Conservation (phyloP, 1,284 basidiomycete species). For the Hemileia vastatrix region DNA sequence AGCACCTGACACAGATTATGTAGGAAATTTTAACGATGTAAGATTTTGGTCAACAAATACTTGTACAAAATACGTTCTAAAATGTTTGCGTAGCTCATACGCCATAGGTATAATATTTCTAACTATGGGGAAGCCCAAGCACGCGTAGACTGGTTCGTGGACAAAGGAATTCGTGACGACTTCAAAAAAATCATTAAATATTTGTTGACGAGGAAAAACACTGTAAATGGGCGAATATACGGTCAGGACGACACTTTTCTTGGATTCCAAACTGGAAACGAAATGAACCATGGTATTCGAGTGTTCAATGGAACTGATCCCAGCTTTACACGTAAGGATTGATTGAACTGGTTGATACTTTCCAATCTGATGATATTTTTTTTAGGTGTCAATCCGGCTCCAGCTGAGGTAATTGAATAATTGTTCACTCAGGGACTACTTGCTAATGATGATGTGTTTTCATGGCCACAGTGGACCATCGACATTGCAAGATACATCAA, state of each 20-base stretch:
- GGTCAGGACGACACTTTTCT: slow-evolving; percentile 19
- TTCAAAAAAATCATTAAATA: slow-evolving; percentile 17
- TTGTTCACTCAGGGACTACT: not conserved
- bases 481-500: slow-evolving; percentile 18
- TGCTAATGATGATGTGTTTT: not conserved
- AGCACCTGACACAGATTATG: not conserved
- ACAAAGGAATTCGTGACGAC: slow-evolving; percentile 2
- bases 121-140: slow-evolving; percentile 2
- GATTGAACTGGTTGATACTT: not conserved
- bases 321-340: not conserved
- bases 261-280: slow-evolving; percentile 18
- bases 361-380: not conserved
- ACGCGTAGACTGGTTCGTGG: slow-evolving; percentile 17
- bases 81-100: slow-evolving; percentile 5
- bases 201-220: slow-evolving; percentile 18
- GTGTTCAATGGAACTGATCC: not conserved
- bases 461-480: slow-evolving; percentile 20
- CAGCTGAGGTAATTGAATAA: not conserved
- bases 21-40: slow-evolving; percentile 21
- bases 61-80: not conserved
- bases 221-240: slow-evolving; percentile 9
- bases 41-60: not conserved
- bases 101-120: slow-evolving; percentile 12
- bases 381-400: not conserved
- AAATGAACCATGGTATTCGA: slow-evolving; percentile 16